phyloP scores from a whole-genome alignment of 805 yeast genomes.

The Pichia membranifaciens region DNA sequence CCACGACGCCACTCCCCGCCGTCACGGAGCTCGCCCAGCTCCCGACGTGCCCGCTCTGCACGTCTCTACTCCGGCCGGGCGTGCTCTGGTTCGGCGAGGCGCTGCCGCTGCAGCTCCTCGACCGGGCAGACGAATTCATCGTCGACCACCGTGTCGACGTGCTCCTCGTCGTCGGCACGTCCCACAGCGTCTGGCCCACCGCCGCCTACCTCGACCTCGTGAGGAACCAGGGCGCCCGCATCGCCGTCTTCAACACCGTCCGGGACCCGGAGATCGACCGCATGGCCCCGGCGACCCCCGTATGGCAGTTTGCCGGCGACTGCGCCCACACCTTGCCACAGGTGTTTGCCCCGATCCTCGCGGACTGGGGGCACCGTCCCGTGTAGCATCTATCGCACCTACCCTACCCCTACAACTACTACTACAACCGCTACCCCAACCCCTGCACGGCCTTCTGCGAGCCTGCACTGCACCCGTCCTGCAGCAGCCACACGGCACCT shows the following conservation, averaged over 20 bases:
- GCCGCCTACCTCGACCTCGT: slow-evolving; percentile 84
- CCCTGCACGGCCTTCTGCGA: too few species aligned
- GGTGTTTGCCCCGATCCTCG: slow-evolving; percentile 48
- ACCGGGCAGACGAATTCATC: slow-evolving; percentile 66
- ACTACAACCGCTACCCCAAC: too few species aligned
- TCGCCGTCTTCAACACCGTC: slow-evolving; percentile 79
- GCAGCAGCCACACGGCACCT: too few species aligned
- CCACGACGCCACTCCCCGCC: slow-evolving; percentile 26
- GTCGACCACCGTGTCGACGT: slow-evolving; percentile 55
- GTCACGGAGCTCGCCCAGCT: slow-evolving; percentile 43
- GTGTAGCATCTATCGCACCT: too few species aligned
- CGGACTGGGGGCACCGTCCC: not conserved
- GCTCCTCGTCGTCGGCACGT: slow-evolving; percentile 78
- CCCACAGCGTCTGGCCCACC: slow-evolving; percentile 87
- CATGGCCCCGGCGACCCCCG: slow-evolving; percentile 31
- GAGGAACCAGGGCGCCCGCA: slow-evolving; percentile 64
- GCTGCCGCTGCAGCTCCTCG: slow-evolving; percentile 57
- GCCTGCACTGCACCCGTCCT: too few species aligned
- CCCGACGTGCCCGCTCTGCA: slow-evolving; percentile 75
- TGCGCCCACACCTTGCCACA: slow-evolving; percentile 65
- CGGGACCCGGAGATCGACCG: slow-evolving; percentile 42
- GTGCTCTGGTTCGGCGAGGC: slow-evolving; percentile 96
- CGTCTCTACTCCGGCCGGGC: slow-evolving; percentile 67
- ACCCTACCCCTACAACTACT: too few species aligned
- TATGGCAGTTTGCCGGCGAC: slow-evolving; percentile 77